Conservation (phyloP, 2,329 filamentous ascomycete genomes). For the Canariomyces notabilis region DNA sequence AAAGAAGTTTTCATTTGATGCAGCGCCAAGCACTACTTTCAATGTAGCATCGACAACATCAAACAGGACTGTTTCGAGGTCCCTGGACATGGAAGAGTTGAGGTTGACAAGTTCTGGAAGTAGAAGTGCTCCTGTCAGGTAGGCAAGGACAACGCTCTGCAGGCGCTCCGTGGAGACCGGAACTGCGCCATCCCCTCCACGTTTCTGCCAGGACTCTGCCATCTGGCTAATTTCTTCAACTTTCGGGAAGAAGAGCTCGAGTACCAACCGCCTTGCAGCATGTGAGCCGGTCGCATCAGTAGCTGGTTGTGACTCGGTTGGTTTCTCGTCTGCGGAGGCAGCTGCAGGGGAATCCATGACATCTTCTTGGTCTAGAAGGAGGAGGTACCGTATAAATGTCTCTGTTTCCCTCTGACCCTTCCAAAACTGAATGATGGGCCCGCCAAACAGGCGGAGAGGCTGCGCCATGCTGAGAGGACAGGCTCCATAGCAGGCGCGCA, state of each 20-base stretch:
- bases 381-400: constrained; percentile 48
- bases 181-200: constrained; percentile 37
- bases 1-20: constrained; percentile 43
- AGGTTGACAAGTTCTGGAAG: constrained; percentile 43
- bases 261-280: constrained; percentile 45
- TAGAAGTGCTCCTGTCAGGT: constrained; percentile 41
- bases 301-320: constrained; percentile 21
- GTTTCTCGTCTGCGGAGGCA: constrained; percentile 4
- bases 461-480: constrained; percentile 29
- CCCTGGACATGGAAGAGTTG: constrained; percentile 44
- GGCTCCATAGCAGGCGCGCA: constrained; percentile 64
- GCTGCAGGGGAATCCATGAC: neutral
- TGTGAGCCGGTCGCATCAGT: constrained; percentile 36
- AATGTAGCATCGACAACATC: constrained; percentile 39
- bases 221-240: constrained; percentile 45
- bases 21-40: constrained; percentile 36
- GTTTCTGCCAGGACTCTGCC: constrained; percentile 44
- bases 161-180: constrained; percentile 50
- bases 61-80: constrained; percentile 42
- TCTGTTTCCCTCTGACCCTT: constrained; percentile 39
- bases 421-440: constrained; percentile 45
- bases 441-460: constrained; percentile 39
- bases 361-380: constrained; percentile 43
- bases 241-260: constrained; percentile 52
- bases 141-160: constrained; percentile 47